Evolutionary conservation across 192 early-diverging fungal genomes (phyloP).

Genomic region (Helicostylum pulchrum): DNA sequence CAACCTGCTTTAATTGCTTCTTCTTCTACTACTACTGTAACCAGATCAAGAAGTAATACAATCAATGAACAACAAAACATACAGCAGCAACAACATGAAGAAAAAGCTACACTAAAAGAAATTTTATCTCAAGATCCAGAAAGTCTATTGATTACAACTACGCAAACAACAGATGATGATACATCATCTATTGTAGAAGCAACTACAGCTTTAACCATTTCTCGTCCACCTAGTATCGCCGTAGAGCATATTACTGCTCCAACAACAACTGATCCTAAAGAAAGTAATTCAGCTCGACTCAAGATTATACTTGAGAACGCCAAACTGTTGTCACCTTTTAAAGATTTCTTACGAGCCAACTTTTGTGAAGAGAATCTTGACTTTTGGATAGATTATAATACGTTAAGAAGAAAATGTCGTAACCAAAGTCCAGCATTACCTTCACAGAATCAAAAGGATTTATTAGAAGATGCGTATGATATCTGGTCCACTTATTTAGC

Average conservation of each 20-base stretch:
- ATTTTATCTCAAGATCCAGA: conserved; percentile 13
- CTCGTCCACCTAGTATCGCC: not conserved
- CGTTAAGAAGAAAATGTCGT: conserved; percentile 45
- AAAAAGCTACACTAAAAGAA: conserved; percentile 10
- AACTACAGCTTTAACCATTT: not conserved
- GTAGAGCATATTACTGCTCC: not conserved
- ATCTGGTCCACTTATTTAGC: conserved; percentile 52
- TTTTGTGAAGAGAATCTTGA: conserved; percentile 73
- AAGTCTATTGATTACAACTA: conserved; percentile 4
- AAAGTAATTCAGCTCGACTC: conserved; percentile 56
- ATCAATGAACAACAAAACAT: not conserved
- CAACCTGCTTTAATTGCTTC: not conserved
- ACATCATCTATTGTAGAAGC: not conserved
- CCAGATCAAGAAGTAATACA: not conserved
- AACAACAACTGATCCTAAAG: conserved; percentile 31
- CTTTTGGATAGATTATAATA: conserved; percentile 58
- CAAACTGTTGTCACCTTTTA: conserved; percentile 54
- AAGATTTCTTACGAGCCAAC: conserved; percentile 60
- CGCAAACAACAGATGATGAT: conserved; percentile 11
- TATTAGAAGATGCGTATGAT: conserved; percentile 47
- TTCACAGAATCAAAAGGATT: conserved; percentile 40
- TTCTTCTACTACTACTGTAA: not conserved
- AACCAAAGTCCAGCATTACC: conserved; percentile 34
- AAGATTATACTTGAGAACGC: conserved; percentile 58
- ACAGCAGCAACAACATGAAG: not conserved